Evolutionary conservation across 495 filamentous ascomycete species (phyloP).

Genomic region (Copromyces sp.): DNA sequence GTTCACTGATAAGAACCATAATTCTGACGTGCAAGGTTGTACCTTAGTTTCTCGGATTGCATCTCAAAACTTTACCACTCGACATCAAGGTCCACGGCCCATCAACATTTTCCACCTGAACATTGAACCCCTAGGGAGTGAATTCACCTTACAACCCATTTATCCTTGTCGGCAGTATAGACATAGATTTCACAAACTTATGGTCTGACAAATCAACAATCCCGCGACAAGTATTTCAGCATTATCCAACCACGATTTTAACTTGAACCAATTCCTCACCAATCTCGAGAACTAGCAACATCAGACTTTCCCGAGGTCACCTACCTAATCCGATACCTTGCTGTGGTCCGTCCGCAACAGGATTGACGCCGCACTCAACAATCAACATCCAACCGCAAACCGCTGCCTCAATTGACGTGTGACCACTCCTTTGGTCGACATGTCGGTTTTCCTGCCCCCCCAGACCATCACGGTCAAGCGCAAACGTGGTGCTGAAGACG

Average conservation of each 20-base stretch:
- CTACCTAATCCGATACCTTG: not conserved
- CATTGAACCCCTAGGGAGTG: not conserved
- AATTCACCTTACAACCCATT: not conserved
- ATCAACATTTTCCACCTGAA: not conserved
- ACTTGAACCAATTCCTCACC: not conserved
- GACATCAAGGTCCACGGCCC: not conserved
- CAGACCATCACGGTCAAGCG: constrained; percentile 44
- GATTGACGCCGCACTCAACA: not conserved
- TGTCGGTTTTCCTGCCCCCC: constrained; percentile 38
- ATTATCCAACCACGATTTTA: not conserved
- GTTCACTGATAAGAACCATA: not conserved
- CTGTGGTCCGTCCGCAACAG: not conserved
- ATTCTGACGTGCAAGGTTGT: not conserved
- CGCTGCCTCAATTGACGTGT: not conserved
- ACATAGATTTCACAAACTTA: not conserved
- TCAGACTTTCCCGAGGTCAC: not conserved
- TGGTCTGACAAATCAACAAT: not conserved
- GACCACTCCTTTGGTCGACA: constrained; percentile 8
- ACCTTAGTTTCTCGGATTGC: not conserved
- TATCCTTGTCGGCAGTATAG: not conserved
- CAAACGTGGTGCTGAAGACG: constrained; percentile 40
- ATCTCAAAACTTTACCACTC: not conserved
- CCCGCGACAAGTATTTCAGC: not conserved
- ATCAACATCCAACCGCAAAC: not conserved
- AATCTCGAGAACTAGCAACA: not conserved